These are phyloP conservation scores for Eleusine indica DNA, from an alignment of 176 grass and related monocot genomes.

Conservation along the genomic window DNA sequence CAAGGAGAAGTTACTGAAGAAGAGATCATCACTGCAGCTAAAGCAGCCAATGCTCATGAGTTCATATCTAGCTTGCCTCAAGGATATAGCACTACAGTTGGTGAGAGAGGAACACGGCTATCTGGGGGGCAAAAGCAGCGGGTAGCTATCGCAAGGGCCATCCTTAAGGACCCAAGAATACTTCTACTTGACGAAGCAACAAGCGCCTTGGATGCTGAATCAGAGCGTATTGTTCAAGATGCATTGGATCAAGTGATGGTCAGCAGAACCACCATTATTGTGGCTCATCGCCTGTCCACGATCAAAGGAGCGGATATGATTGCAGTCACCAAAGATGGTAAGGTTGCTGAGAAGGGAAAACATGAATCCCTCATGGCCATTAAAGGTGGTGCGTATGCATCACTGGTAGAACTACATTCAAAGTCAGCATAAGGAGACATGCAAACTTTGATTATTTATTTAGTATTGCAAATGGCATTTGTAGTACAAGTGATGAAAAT, in stretches of 20 bases:
- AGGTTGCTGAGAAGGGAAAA: slow-evolving; percentile 47
- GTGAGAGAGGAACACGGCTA: slow-evolving; percentile 55
- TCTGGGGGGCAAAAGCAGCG: slow-evolving; percentile 71
- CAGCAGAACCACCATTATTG: slow-evolving; percentile 54
- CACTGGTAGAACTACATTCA: slow-evolving; percentile 46
- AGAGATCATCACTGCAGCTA: slow-evolving; percentile 43
- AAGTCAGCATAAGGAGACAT: slow-evolving; percentile 22
- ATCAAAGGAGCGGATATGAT: slow-evolving; percentile 57
- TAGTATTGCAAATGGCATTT: background rate
- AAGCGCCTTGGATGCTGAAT: slow-evolving; percentile 64
- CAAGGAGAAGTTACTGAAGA: slow-evolving; percentile 48
- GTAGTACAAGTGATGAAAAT: background rate
- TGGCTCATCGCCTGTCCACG: slow-evolving; percentile 62
- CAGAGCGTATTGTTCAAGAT: slow-evolving; percentile 54
- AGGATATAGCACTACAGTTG: slow-evolving; percentile 53
- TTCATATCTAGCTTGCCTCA: slow-evolving; percentile 55
- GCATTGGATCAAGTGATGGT: slow-evolving; percentile 45
- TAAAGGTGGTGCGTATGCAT: slow-evolving; percentile 44
- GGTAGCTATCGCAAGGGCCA: slow-evolving; percentile 58
- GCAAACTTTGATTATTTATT: background rate
- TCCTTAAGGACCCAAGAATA: slow-evolving; percentile 58
- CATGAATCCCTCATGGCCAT: slow-evolving; percentile 49
- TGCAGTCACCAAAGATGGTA: slow-evolving; percentile 50
- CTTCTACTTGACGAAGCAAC: slow-evolving; percentile 63
- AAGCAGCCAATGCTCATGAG: slow-evolving; percentile 52